Conservation (phyloP, 2,329 filamentous ascomycete species). For the Colletotrichum higginsianum region DNA sequence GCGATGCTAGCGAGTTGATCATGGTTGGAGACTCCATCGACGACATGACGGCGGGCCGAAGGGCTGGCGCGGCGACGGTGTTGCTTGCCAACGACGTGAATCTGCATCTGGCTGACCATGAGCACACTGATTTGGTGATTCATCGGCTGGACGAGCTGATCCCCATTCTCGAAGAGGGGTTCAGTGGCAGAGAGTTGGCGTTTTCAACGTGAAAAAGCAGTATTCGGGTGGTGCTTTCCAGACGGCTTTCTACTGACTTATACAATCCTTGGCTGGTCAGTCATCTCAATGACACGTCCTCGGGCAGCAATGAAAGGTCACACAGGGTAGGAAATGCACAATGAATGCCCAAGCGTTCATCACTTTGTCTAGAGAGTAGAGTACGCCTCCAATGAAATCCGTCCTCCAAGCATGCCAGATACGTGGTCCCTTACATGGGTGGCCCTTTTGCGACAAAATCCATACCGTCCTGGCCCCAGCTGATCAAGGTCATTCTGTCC, state of each 20-base stretch:
- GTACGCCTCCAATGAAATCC: constrained; percentile 39
- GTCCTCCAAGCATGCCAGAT: constrained; percentile 35
- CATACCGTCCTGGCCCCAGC: constrained; percentile 10
- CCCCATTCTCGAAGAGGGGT: constrained; percentile 78
- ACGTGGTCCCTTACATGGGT: constrained; percentile 20
- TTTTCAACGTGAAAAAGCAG: background rate
- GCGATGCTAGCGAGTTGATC: constrained; percentile 66
- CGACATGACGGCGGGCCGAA: constrained; percentile 90
- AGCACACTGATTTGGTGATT: constrained; percentile 84
- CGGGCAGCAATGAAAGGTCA: background rate
- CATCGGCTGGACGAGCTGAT: constrained; percentile 82
- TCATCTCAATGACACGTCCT: background rate
- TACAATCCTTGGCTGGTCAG: background rate
- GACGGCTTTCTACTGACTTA: background rate
- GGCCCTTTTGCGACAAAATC: constrained; percentile 24
- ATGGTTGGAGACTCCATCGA: constrained; percentile 88
- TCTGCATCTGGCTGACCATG: constrained; percentile 75
- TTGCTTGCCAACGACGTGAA: constrained; percentile 90
- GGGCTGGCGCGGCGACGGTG: constrained; percentile 91
- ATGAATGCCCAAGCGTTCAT: constrained; percentile 33
- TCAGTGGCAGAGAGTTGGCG: constrained; percentile 62
- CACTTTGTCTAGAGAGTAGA: constrained; percentile 38
- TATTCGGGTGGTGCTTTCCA: too few species aligned
- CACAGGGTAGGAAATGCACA: background rate
- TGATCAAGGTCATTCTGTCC: constrained; percentile 31